Evolutionary conservation across 257 asterid genomes (phyloP).

Genomic region (Solanum medicagineum): DNA sequence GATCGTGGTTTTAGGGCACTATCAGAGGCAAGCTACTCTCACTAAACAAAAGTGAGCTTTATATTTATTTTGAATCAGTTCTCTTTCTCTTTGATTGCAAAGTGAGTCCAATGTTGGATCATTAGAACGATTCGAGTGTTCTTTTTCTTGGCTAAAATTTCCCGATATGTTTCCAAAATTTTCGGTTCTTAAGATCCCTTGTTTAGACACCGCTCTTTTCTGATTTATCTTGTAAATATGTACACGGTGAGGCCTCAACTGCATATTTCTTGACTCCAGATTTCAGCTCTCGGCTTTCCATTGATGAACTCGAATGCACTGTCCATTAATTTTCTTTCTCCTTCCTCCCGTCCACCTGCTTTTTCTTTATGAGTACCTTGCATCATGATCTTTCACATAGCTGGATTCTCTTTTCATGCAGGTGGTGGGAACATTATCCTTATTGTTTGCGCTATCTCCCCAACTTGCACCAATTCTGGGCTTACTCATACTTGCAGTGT

Average conservation of each 20-base stretch:
- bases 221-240: not conserved
- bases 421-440: slow-evolving; percentile 81
- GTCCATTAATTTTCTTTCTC: not conserved
- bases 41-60: slow-evolving; percentile 59
- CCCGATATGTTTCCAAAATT: not conserved
- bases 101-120: not conserved
- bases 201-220: not conserved
- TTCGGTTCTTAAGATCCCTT: not conserved
- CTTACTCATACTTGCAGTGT: slow-evolving; percentile 70
- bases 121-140: not conserved
- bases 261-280: not conserved
- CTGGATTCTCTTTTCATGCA: slow-evolving; percentile 24
- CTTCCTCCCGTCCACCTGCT: not conserved
- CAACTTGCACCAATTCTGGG: slow-evolving; percentile 95
- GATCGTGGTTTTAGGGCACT: slow-evolving; percentile 99
- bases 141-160: not conserved
- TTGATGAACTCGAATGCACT: not conserved
- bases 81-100: slow-evolving; percentile 1
- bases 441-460: slow-evolving; percentile 64
- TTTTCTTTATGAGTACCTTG: slow-evolving; percentile 2
- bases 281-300: not conserved
- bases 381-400: slow-evolving; percentile 2
- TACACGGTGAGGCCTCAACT: not conserved
- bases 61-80: slow-evolving; percentile 14
- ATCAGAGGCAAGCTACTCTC: slow-evolving; percentile 96